These are phyloP conservation scores for Euphorbia tirucalli DNA, from an alignment of 345 rosid genomes.

Conservation along the genomic window DNA sequence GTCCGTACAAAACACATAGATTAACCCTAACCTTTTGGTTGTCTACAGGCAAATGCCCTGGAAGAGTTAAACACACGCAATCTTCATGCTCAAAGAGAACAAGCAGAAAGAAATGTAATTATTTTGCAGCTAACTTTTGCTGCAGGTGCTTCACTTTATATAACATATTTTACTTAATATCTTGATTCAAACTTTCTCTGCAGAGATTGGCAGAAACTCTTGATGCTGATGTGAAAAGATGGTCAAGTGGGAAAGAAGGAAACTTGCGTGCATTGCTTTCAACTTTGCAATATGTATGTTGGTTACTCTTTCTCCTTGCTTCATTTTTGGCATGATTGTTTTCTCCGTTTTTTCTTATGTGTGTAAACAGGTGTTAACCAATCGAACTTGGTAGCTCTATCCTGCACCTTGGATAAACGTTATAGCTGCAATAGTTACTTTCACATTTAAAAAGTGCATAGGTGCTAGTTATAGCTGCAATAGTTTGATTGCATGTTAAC, in stretches of 20 bases:
- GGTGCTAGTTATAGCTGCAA: background rate
- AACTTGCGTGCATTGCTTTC: slow-evolving; percentile 93
- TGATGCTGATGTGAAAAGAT: slow-evolving; percentile 90
- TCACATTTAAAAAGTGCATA: background rate
- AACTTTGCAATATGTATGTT: slow-evolving; percentile 93
- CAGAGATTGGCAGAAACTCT: slow-evolving; percentile 90
- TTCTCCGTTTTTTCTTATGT: slow-evolving; percentile 10
- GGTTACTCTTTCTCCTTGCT: slow-evolving; percentile 6
- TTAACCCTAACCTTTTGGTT: slow-evolving; percentile 14
- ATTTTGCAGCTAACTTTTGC: slow-evolving; percentile 10
- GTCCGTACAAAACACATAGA: background rate
- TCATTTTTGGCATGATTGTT: background rate
- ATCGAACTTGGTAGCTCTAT: background rate
- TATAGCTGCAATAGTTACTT: background rate
- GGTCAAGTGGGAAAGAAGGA: slow-evolving; percentile 94
- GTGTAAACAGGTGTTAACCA: background rate
- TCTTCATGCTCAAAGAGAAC: slow-evolving; percentile 84
- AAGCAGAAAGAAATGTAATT: slow-evolving; percentile 78
- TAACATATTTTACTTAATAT: slow-evolving; percentile 10
- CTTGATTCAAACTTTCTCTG: slow-evolving; percentile 22
- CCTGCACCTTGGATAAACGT: background rate
- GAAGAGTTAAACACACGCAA: slow-evolving; percentile 96
- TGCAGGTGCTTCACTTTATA: background rate
- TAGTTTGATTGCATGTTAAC: too few relatives aligned
- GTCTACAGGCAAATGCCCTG: slow-evolving; percentile 83